These are phyloP conservation scores for Scedosporium apiospermum DNA, from an alignment of 2,329 filamentous ascomycete species.

Conservation along the genomic window DNA sequence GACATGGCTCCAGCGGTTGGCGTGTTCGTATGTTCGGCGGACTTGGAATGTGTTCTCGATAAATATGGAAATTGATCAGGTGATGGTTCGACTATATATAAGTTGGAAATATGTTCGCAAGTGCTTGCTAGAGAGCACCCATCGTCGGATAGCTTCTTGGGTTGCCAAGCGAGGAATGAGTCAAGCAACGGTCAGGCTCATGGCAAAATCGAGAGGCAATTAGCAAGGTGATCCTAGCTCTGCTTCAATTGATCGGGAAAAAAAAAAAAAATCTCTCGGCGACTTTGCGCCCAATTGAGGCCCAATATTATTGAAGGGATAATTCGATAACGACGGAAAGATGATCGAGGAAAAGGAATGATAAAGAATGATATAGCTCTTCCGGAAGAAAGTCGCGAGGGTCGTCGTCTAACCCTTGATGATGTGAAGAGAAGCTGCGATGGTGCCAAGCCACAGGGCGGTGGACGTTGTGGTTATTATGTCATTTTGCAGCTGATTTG, in stretches of 20 bases:
- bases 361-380: not conserved
- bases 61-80: not conserved
- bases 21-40: not conserved
- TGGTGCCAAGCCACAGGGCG: not conserved
- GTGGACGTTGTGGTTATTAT: conserved; percentile 1
- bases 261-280: not conserved
- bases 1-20: not conserved
- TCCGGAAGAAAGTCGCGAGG: not conserved
- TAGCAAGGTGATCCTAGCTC: not conserved
- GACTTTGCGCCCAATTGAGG: not conserved
- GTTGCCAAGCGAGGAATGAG: not conserved
- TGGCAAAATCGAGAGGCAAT: not conserved
- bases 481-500: conserved; percentile 3
- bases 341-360: not conserved
- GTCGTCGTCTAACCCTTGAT: not conserved
- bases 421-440: not conserved
- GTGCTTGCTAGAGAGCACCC: not conserved
- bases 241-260: not conserved
- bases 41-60: not conserved
- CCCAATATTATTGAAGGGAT: not conserved
- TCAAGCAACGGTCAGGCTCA: not conserved
- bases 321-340: not conserved
- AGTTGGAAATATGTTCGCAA: not conserved
- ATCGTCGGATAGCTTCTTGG: not conserved
- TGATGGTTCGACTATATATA: not conserved